These are phyloP conservation scores for Crithidia fasciculata DNA, from an alignment of 208 protist genomes.

Conservation along the genomic window DNA sequence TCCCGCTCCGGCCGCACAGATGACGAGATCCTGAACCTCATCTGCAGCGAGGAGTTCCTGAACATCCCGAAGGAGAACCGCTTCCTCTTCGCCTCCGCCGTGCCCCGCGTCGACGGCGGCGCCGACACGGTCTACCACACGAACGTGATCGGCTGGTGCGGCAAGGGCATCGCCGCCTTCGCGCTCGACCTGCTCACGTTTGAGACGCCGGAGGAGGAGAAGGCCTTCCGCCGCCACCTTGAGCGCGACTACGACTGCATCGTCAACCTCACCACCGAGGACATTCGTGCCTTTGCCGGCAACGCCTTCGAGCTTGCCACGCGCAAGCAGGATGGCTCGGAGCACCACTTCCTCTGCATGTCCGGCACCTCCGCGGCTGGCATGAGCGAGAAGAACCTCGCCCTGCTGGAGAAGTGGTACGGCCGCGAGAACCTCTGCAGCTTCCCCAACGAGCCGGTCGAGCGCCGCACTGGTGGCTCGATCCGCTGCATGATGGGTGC, in stretches of 20 bases:
- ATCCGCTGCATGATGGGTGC: conserved; percentile 58
- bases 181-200: conserved; percentile 66
- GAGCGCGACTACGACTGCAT: conserved; percentile 63
- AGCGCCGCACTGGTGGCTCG: conserved; percentile 71
- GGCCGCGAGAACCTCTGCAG: conserved; percentile 63
- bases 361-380: conserved; percentile 60
- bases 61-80: conserved; percentile 82
- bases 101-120: conserved; percentile 39
- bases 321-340: conserved; percentile 32
- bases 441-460: conserved; percentile 65
- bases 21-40: conserved; percentile 62
- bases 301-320: conserved; percentile 73
- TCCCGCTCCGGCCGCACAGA: conserved; percentile 71
- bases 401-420: conserved; percentile 65
- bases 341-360: conserved; percentile 78
- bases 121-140: conserved; percentile 69
- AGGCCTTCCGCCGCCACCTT: conserved; percentile 68
- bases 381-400: conserved; percentile 41
- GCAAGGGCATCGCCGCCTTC: conserved; percentile 81
- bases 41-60: conserved; percentile 72
- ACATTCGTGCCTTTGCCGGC: conserved; percentile 71
- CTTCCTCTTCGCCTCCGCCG: conserved; percentile 63
- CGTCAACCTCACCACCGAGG: conserved; percentile 58
- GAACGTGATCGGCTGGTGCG: conserved; percentile 83
- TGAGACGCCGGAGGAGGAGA: conserved; percentile 50